phyloP scores from a whole-genome alignment of 2,329 filamentous ascomycete species.

The Hypomyces perniciosus region DNA sequence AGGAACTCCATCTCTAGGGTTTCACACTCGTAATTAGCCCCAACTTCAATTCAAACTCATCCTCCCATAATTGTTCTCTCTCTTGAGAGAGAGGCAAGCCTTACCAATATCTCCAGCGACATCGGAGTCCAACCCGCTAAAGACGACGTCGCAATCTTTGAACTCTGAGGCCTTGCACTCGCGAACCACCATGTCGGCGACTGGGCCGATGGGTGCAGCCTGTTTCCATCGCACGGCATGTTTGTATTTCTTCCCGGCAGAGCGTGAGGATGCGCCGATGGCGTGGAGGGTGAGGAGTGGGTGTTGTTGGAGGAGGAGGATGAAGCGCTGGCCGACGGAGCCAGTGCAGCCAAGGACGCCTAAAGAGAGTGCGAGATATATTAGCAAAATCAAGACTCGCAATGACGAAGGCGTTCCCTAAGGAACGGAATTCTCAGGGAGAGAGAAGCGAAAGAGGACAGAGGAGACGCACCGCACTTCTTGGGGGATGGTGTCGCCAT shows the following conservation, averaged over 20 bases:
- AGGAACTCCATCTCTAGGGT: slow-evolving; percentile 79
- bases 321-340: slow-evolving; percentile 92
- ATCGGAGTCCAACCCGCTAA: slow-evolving; percentile 87
- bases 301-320: slow-evolving; percentile 83
- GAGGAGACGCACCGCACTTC: slow-evolving; percentile 48
- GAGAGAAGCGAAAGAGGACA: slow-evolving; percentile 11
- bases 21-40: background rate
- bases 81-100: slow-evolving; percentile 23
- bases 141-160: slow-evolving; percentile 84
- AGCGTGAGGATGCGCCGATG: slow-evolving; percentile 82
- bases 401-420: no score
- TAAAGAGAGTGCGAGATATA: slow-evolving; percentile 21
- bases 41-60: background rate
- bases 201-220: slow-evolving; percentile 69
- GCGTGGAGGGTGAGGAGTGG: slow-evolving; percentile 82
- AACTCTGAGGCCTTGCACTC: slow-evolving; percentile 81
- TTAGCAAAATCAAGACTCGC: background rate
- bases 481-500: slow-evolving; percentile 38
- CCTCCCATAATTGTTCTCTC: background rate
- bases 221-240: slow-evolving; percentile 97
- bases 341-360: slow-evolving; percentile 86
- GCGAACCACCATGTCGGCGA: slow-evolving; percentile 77
- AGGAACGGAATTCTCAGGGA: background rate
- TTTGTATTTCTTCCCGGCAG: slow-evolving; percentile 88
- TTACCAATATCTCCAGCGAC: slow-evolving; percentile 84